Evolutionary conservation across 805 yeast genomes (phyloP).

Genomic region (Monosporozyma solicola): DNA sequence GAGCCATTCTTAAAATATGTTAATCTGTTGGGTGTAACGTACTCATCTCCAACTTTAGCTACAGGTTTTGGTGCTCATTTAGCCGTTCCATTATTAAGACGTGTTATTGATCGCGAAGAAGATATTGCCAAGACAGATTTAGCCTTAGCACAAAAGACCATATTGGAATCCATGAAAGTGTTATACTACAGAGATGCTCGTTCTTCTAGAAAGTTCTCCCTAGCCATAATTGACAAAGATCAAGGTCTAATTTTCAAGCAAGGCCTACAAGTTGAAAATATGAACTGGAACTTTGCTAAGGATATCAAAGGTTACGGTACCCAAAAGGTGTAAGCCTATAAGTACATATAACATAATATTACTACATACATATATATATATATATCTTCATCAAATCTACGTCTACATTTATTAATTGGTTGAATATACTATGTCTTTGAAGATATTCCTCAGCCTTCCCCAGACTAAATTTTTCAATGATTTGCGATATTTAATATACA

Average conservation of each 20-base stretch:
- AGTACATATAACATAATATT: background rate
- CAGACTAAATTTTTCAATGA: background rate
- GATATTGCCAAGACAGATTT: constrained; percentile 64
- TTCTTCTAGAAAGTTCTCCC: constrained; percentile 73
- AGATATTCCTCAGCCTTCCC: background rate
- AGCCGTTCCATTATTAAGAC: constrained; percentile 86
- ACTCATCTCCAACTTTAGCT: constrained; percentile 79
- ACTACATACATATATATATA: background rate
- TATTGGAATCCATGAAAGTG: constrained; percentile 85
- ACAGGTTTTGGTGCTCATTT: constrained; percentile 95
- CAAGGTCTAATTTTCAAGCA: constrained; percentile 57
- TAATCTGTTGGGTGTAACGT: constrained; percentile 86
- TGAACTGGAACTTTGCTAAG: constrained; percentile 86
- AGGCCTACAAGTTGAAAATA: constrained; percentile 56
- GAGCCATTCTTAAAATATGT: constrained; percentile 76
- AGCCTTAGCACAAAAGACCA: constrained; percentile 66
- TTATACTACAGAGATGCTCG: constrained; percentile 95
- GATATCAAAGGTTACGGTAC: constrained; percentile 88
- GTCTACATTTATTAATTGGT: background rate
- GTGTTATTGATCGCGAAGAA: constrained; percentile 67
- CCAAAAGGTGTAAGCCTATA: constrained; percentile 35
- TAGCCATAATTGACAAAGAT: constrained; percentile 64
- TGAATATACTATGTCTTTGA: background rate
- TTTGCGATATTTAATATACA: background rate
- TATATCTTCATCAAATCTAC: background rate